Evolutionary conservation across 345 rosid species (phyloP).

Genomic region (Luvunga scandens): DNA sequence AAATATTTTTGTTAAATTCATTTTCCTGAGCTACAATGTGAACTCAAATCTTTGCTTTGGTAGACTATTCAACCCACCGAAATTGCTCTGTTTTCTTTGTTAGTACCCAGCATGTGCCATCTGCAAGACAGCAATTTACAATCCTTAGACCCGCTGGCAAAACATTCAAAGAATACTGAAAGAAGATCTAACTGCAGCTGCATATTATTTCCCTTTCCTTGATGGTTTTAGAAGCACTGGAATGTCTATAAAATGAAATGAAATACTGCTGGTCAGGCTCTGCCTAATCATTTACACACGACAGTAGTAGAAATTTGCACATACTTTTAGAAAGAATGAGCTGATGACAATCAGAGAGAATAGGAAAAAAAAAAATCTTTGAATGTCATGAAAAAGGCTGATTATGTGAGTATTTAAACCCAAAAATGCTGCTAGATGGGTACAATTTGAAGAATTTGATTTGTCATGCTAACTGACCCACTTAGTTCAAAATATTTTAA

Average conservation of each 20-base stretch:
- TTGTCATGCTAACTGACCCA: not conserved
- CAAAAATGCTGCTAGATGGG: not conserved
- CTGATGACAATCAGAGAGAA: not conserved
- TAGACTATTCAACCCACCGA: not conserved
- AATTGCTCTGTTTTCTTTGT: not conserved
- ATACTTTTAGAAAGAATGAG: not conserved
- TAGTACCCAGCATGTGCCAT: not conserved
- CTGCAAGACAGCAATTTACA: not conserved
- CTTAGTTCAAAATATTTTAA: not conserved
- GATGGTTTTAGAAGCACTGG: not conserved
- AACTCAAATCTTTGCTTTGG: not conserved
- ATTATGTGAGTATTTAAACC: not conserved
- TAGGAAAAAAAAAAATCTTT: not conserved
- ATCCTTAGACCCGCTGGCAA: not conserved
- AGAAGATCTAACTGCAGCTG: not conserved
- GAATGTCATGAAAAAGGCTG: not conserved
- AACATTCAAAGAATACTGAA: not conserved
- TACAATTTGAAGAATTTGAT: not conserved
- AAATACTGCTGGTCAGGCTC: not conserved
- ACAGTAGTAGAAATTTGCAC: not conserved
- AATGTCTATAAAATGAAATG: not conserved
- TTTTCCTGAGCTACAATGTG: not conserved
- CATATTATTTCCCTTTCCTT: not conserved
- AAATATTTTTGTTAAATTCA: not conserved
- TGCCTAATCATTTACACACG: not conserved